These are phyloP conservation scores for Eurotiales sp. DNA, from an alignment of 2,329 filamentous ascomycete genomes.

Conservation along the genomic window DNA sequence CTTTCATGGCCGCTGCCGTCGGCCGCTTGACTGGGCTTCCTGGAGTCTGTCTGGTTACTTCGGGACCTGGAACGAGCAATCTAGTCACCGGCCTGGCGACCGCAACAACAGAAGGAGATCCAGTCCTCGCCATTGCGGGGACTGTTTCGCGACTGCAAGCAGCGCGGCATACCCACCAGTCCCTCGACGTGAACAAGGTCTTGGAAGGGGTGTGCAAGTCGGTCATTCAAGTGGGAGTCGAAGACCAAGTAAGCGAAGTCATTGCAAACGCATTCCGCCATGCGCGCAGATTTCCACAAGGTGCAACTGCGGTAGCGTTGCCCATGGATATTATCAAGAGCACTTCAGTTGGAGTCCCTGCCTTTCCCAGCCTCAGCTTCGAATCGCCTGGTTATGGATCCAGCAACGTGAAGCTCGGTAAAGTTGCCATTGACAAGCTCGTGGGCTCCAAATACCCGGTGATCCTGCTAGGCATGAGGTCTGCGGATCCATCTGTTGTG, in stretches of 20 bases:
- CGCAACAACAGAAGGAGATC: conserved; percentile 13
- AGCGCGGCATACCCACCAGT: conserved; percentile 15
- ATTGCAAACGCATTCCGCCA: conserved; percentile 14
- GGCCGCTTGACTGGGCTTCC: conserved; percentile 12
- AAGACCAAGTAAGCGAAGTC: conserved; percentile 16
- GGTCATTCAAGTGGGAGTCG: conserved; percentile 12
- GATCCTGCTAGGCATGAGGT: conserved; percentile 14
- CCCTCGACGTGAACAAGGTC: conserved; percentile 14
- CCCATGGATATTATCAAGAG: conserved; percentile 16
- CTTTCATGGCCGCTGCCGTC: conserved; percentile 15
- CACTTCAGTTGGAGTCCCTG: conserved; percentile 11
- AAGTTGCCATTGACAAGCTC: conserved; percentile 10
- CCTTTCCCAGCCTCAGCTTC: conserved; percentile 14
- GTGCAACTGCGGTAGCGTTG: conserved; percentile 12
- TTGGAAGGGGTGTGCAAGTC: conserved; percentile 14
- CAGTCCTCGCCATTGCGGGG: conserved; percentile 14
- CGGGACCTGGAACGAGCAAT: conserved; percentile 15
- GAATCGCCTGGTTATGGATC: conserved; percentile 9
- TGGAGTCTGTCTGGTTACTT: conserved; percentile 14
- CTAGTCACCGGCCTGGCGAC: conserved; percentile 16
- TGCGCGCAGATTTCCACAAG: conserved; percentile 11
- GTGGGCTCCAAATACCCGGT: conserved; percentile 10
- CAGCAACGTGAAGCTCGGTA: conserved; percentile 11
- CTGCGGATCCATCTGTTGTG: conserved; percentile 8
- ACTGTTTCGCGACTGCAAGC: conserved; percentile 13